Evolutionary conservation across 2,329 filamentous ascomycete genomes (phyloP), one percentile per base, ranked within the genome.

Genomic region (Neoscytalidium dimidiatum): DNA sequence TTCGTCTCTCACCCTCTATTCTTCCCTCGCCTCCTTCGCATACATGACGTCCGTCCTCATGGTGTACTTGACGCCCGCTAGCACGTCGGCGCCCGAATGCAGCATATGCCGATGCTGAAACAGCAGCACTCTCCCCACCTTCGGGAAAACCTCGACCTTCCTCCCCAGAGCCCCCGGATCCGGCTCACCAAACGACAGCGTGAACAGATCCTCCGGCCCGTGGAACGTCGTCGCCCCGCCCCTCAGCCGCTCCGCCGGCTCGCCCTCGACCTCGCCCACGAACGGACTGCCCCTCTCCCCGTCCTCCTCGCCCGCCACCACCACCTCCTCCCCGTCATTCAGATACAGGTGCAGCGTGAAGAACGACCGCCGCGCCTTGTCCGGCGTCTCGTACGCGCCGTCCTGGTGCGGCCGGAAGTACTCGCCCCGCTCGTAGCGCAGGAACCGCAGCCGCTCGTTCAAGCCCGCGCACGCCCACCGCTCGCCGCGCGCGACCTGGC

Each of bases 321-420:
- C 26, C 51, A 70, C 69, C 38, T 69, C 67, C 6, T 75, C 75
- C 3, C 78, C 74, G 29, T 83, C 81, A 67, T 81, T 85, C 56
- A 86, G 74, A 68, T 88, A 87, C 17, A 87, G 68, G 66, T 88
- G 85, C 31, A 88, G 70, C 0, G 85, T 87, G 67, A 82, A 85
- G 58, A 81, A 82, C 1, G 83, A 84, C 13, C 75, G 72, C 72
- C 86, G 81, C 7, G 80, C n/a, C 33, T 5, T 77, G 62, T 86
- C 83, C 0, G 83, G 81, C 17, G 86, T 88, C 57, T 79, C 79
- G 69, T 90, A 94, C 0, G 79, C 70, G 0, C 85, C 87, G 72
- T 94, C 91, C 68, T 84, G 88, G 72, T 94, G 91, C 3, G 88
- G 82, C 66, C 83, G 84, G 71, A 96, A 95, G 73, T 89, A 94